Base-by-base conservation (phyloP, 1,139 yeast genomes). In the Kodamaea ohmeri region DNA sequence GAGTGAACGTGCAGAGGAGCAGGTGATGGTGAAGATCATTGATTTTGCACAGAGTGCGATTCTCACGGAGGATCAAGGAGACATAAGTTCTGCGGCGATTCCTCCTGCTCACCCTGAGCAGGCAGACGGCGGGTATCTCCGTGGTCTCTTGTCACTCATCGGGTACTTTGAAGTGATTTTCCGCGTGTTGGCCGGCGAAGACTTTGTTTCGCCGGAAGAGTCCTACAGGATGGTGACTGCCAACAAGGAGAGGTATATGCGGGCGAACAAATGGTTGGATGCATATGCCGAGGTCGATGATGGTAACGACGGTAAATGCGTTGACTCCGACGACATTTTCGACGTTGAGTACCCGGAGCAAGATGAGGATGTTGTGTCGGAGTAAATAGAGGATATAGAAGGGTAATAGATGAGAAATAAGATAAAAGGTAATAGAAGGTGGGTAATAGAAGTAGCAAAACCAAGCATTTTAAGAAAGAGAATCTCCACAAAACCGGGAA, bases 41-140 rank as follows among this genome's bases (percentile, higher is more conserved):
- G 99, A 94, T 63, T 94, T 94, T 70, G 97, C 97, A 1, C 96
- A 92, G 55, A 85, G 95, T 52, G 83, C 88, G 17, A 84, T 90
- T n/a, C 79, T 80, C 4, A 84, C 77, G 27, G 80, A 77, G 46
- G 64, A 65, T 16, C 38, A 6, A 51, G 56, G 12, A 61, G 68
- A 36, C 16, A 39, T 28, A 16, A 22, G 34, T 27, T 33, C 53
- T 9, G 52, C 55, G 7, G 43, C 54, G 2, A 49, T 63, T 14
- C 95, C 96, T 2, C 97, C 97, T 1, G 66, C 61, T 35, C 81
- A 81, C 51, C 78, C 79, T 2, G 62, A 69, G 11, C 55, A 64
- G 21, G 80, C 88, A 2, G 99, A 94, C 61, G 58, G 63, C 47
- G 99, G 99, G 1, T 94, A 88, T 58, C 63, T 90, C 34, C 73